These are phyloP conservation scores for Trapa incisa DNA, from an alignment of 345 rosid species.

Conservation along the genomic window DNA sequence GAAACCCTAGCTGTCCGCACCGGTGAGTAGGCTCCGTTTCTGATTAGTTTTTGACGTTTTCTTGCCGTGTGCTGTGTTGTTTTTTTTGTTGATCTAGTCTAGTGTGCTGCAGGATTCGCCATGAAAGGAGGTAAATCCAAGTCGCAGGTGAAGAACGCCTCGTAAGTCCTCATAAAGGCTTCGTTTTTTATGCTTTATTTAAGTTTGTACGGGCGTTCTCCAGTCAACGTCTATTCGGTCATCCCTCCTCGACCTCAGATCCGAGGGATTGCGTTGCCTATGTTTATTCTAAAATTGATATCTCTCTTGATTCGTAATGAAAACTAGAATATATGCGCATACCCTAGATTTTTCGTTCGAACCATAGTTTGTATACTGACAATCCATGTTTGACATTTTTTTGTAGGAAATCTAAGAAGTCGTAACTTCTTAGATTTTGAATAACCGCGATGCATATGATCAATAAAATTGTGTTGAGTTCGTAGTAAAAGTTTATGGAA, in stretches of 20 bases:
- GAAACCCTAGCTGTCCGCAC: conserved; percentile 11
- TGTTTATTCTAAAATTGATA: background rate
- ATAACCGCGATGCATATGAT: background rate
- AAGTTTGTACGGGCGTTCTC: background rate
- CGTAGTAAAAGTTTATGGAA: background rate
- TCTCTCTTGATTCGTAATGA: background rate
- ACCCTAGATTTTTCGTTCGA: background rate
- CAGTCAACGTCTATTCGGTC: background rate
- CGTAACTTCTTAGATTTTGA: background rate
- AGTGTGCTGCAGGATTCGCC: conserved; percentile 34
- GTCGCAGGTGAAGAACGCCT: conserved; percentile 56
- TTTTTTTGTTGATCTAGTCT: conserved; percentile 2
- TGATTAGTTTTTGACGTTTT: conserved; percentile 7
- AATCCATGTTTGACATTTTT: background rate
- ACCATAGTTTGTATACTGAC: background rate
- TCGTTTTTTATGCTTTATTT: background rate
- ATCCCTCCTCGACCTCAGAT: conserved; percentile 2
- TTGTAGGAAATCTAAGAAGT: background rate
- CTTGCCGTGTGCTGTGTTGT: background rate
- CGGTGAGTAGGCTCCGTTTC: conserved; percentile 13
- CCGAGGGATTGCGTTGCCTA: background rate
- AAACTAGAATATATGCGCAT: background rate
- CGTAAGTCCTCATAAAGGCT: conserved; percentile 27
- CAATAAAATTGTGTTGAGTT: background rate
- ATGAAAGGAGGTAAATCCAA: conserved; percentile 94